Evolutionary conservation across 2,329 filamentous ascomycete species (phyloP).

Genomic region (Diaporthe citrichinensis): DNA sequence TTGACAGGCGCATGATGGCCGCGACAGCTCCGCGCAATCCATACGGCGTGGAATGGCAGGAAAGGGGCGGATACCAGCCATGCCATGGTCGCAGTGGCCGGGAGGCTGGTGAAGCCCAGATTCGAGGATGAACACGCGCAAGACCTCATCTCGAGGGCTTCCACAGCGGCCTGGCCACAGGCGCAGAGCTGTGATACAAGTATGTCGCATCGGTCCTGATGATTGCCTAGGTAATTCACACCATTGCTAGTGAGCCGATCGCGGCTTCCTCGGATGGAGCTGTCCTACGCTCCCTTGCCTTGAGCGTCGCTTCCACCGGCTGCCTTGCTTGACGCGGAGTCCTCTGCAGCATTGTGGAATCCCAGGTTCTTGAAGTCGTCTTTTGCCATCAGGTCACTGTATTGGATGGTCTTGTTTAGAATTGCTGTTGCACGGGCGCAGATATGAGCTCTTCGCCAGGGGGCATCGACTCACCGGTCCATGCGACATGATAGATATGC

Average conservation of each 20-base stretch:
- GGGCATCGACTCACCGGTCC: slow-evolving; percentile 79
- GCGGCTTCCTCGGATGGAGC: neutral
- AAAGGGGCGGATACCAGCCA: neutral
- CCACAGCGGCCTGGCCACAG: no score
- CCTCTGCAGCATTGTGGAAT: slow-evolving; percentile 66
- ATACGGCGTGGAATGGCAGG: neutral
- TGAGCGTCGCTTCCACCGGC: slow-evolving; percentile 44
- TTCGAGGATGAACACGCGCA: no score
- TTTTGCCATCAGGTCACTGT: slow-evolving; percentile 92
- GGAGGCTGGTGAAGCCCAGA: neutral
- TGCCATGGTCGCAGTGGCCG: neutral
- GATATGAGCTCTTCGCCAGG: neutral
- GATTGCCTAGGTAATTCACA: neutral
- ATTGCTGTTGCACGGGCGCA: neutral
- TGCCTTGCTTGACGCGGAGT: slow-evolving; percentile 48
- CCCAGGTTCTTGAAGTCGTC: slow-evolving; percentile 97
- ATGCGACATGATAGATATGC: slow-evolving; percentile 92
- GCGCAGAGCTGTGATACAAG: no score
- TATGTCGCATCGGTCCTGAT: neutral
- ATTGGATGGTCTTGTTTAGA: neutral
- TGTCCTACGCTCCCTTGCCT: slow-evolving; percentile 48
- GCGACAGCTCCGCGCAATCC: neutral
- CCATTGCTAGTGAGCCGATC: neutral
- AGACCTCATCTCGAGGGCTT: neutral
- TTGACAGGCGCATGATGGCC: neutral